Evolutionary conservation across 371 early-diverging fungal genomes (phyloP), one percentile per base, ranked within the genome.

Genomic region (Rhizopus stolonifer): DNA sequence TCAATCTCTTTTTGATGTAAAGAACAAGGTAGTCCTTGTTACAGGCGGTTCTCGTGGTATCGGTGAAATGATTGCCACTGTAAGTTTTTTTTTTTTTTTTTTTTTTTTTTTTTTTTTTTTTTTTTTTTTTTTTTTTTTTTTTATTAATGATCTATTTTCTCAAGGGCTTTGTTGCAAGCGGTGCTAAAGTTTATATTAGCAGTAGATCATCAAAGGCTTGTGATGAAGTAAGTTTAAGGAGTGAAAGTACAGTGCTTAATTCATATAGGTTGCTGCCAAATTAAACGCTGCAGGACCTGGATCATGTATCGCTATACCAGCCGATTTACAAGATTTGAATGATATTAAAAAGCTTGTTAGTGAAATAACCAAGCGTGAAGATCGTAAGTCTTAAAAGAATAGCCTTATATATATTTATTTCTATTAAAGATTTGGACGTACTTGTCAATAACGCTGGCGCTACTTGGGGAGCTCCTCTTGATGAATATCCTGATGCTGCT

Each of bases 361-460:
- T 6, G 75, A 80, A 61, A 52, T 95, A 13, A 57, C 60, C 19
- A 69, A 82, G 51, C 72, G 64, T 17, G 93, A 92, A 64, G 48
- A 64, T 21, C 72, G 85, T 82, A 70, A 49, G 52, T n/a, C 10
- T 15, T 31, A 19, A 9, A 31, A 3, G n/a, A 31, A 18, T 25
- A 1, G 6, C 7, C 4, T 10, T 31, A 4, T 17, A 10, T 44
- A 34, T 26, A 42, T 42, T 3, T 3, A 21, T 13, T 7, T 19
- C n/a, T 42, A 5, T 42, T 8, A 18, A 43, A 36, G 91, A 89
- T 59, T 72, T 95, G 47, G 80, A 95, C 61, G 80, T 95, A 10
- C 76, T 95, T 15, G 78, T 95, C 25, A 94, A 95, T 67, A 94
- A 94, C 66, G 82, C 89, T 15, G 91, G 91, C 2, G 91, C 89